A percentile compares a stretch with the other conserved stretches of the same genome.
Evolutionary conservation across 2,329 filamentous ascomycete genomes (phyloP).

Genomic region (Fusarium sp.): DNA sequence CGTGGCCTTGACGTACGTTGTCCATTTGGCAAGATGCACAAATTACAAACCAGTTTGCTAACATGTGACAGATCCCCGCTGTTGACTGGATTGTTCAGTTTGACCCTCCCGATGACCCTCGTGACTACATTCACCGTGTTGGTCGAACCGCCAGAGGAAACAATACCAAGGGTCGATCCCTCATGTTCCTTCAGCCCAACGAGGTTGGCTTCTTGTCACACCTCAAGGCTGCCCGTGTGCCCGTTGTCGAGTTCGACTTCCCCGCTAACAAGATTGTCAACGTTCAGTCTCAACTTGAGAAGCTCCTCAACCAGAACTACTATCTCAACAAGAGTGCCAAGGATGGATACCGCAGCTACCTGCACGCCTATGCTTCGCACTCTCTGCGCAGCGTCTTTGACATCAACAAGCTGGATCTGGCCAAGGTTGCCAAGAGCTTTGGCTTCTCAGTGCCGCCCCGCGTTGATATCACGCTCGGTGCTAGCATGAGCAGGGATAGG

Average conservation of each 20-base stretch:
- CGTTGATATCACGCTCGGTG: conserved; percentile 84
- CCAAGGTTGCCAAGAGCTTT: conserved; percentile 85
- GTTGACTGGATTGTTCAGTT: conserved; percentile 98
- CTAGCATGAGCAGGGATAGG: conserved; percentile 79
- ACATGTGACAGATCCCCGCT: conserved; percentile 73
- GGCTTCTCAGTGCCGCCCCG: conserved; percentile 81
- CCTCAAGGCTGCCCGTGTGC: conserved; percentile 89
- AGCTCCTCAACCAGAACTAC: conserved; percentile 94
- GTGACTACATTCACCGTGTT: conserved; percentile 94
- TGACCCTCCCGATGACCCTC: conserved; percentile 89
- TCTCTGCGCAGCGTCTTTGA: conserved; percentile 70
- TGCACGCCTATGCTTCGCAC: conserved; percentile 92
- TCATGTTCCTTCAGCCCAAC: conserved; percentile 92
- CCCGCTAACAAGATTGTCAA: conserved; percentile 91
- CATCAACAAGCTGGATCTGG: conserved; percentile 82
- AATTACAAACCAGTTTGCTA: conserved; percentile 4
- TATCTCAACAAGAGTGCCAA: conserved; percentile 90
- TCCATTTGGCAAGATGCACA: too few species aligned
- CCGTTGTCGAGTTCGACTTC: conserved; percentile 96
- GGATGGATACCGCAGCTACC: conserved; percentile 85
- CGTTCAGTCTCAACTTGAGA: conserved; percentile 90
- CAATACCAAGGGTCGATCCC: conserved; percentile 82
- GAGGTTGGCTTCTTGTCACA: conserved; percentile 94
- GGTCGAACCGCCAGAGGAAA: conserved; percentile 90
- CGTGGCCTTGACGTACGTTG: conserved; percentile 82